Base-by-base conservation (phyloP, 1,284 basidiomycete species). In the Ustilago crameri region DNA sequence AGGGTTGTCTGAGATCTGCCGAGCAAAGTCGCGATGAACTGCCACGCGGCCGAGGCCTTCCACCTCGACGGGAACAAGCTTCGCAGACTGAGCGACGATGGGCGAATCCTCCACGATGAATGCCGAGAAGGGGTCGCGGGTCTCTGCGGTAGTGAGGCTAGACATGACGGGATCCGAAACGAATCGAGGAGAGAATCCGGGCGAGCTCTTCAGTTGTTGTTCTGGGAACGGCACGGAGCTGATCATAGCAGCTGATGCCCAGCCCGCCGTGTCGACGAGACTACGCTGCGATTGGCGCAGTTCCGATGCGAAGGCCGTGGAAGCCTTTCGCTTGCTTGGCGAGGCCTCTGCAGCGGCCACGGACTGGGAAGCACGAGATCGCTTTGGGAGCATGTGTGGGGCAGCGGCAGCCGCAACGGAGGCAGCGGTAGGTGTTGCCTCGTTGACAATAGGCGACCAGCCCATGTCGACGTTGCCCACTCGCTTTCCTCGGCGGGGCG, bases 391-490 rank as follows among this genome's bases (percentile, higher is more conserved):
- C 8, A 55, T 72, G 50, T 72, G 69, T 24, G 63, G 69, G 15
- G 54, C 63, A 22, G 30, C 15, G 9, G 54, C 41, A 22, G 51
- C 58, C 22, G 57, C 50, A 26, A 60, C 48, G 8, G 56, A 48
- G 35, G 62, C 45, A 35, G 54, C 47, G 7, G 54, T 56, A 17
- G 57, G 59, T 3, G 64, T 67, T 2, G 38, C 57, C 24, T 61
- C 64, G 32, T 45, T 50, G 9, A 24, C 45, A 7, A 72, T 30
- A 37, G 69, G 69, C 14, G 64, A 67, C 71, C 71, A 74, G n/a
- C 71, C 71, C 71, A 74, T 70, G 54, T 74, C 22, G 38, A 74
- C 71, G 23, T 70, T 61, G 34, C 67, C 71, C 17, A 74, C 58
- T 24, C 71, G 49, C 53, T 68, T 71, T 40, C 71, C 71, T 20